Conservation (phyloP, 2,329 filamentous ascomycete species). For the Ceratocystis papillata region DNA sequence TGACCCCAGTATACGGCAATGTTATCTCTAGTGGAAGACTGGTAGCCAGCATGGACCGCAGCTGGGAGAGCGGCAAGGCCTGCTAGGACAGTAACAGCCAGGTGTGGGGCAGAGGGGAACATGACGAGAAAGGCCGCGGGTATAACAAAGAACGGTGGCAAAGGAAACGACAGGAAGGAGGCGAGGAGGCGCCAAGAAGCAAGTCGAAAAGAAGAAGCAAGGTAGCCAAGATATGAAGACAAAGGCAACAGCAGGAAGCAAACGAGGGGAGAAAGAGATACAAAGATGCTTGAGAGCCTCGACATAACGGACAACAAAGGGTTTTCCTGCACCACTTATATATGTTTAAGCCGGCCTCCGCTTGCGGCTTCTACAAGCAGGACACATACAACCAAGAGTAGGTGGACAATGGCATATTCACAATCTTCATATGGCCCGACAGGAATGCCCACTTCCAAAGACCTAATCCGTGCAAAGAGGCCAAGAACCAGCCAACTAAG, state of each 20-base stretch:
- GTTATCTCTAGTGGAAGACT: conserved; percentile 38
- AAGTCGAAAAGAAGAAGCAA: not conserved
- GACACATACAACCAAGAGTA: not conserved
- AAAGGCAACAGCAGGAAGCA: not conserved
- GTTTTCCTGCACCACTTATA: not conserved
- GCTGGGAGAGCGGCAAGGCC: conserved; percentile 27
- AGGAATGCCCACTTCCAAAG: not conserved
- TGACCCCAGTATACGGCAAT: conserved; percentile 58
- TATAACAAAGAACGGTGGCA: not conserved
- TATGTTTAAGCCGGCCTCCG: not conserved
- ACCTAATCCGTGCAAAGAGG: not conserved
- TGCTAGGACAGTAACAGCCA: not conserved
- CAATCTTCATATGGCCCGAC: too few relatives aligned
- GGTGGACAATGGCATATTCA: not conserved
- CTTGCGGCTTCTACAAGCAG: not conserved
- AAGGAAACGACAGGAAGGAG: not conserved
- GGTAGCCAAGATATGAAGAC: not conserved
- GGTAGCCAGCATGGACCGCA: conserved; percentile 35
- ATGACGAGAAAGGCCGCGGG: not conserved
- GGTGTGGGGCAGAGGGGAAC: not conserved
- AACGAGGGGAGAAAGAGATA: not conserved
- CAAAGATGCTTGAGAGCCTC: not conserved
- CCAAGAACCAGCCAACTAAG: too few relatives aligned
- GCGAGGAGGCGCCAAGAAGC: not conserved
- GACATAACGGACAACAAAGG: not conserved